Conservation (phyloP, 1,284 basidiomycete species). For the Wallemia ichthyophaga region DNA sequence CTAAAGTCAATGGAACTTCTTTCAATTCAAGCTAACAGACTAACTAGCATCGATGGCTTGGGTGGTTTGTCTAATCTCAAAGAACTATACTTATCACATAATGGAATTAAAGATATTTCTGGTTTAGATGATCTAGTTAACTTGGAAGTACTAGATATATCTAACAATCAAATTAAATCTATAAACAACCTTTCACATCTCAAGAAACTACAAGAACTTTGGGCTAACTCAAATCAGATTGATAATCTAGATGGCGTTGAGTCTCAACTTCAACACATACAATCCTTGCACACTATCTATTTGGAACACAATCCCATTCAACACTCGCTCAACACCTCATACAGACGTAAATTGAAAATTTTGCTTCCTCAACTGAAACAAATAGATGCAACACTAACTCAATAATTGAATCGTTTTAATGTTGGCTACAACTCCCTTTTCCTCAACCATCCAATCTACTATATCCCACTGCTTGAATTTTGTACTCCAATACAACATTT, state of each 20-base stretch:
- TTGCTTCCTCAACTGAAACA: neutral
- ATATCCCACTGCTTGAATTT: neutral
- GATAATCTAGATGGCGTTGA: neutral
- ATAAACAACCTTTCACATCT: neutral
- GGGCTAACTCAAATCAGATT: neutral
- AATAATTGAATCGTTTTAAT: neutral
- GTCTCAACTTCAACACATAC: neutral
- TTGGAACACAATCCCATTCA: neutral
- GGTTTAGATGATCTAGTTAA: neutral
- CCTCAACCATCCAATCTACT: conserved; percentile 1
- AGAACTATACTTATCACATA: neutral
- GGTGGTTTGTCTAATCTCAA: neutral
- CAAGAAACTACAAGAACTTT: neutral
- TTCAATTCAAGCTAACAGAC: neutral
- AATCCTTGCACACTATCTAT: neutral
- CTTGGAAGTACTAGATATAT: neutral
- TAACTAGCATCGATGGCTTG: neutral
- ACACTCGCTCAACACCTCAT: neutral
- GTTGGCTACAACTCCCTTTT: neutral
- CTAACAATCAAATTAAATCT: neutral
- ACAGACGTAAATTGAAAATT: neutral
- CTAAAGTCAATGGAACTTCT: neutral
- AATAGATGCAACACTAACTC: neutral
- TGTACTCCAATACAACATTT: neutral
- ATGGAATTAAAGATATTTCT: neutral